Percentiles rank a stretch among this genome's conserved stretches.
These are phyloP conservation scores for Jasminum sambac DNA, from an alignment of 257 asterid species.

Conservation along the genomic window DNA sequence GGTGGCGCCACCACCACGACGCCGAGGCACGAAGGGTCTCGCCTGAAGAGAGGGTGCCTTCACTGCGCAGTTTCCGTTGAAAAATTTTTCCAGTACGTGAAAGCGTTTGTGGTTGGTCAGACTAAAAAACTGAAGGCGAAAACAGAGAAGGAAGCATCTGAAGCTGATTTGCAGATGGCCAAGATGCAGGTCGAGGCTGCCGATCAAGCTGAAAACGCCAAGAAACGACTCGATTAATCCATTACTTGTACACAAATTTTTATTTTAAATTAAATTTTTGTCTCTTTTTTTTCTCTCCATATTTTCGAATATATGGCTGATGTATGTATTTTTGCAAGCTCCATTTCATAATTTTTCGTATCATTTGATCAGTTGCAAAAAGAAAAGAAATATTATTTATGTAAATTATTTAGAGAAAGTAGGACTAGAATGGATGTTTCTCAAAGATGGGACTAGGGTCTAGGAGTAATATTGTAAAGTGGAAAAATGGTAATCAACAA, in stretches of 20 bases:
- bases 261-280: too few species aligned
- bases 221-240: slow-evolving; percentile 34
- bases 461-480: too few species aligned
- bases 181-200: slow-evolving; percentile 53
- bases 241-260: not conserved
- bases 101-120: slow-evolving; percentile 34
- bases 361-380: too few species aligned
- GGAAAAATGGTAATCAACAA: too few species aligned
- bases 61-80: slow-evolving; percentile 25
- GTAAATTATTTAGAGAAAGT: too few species aligned
- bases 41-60: slow-evolving; percentile 26
- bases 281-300: not conserved
- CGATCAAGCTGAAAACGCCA: slow-evolving; percentile 40
- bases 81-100: slow-evolving; percentile 32
- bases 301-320: too few species aligned
- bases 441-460: too few species aligned
- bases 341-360: too few species aligned
- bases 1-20: not conserved
- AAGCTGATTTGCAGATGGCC: slow-evolving; percentile 36
- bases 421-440: too few species aligned
- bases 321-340: too few species aligned
- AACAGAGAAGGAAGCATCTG: slow-evolving; percentile 37
- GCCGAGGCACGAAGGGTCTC: slow-evolving; percentile 10
- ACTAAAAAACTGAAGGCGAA: slow-evolving; percentile 40
- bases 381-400: too few species aligned